Conservation (phyloP, 306 rosid genomes). For the Cucurbita ficifolia region DNA sequence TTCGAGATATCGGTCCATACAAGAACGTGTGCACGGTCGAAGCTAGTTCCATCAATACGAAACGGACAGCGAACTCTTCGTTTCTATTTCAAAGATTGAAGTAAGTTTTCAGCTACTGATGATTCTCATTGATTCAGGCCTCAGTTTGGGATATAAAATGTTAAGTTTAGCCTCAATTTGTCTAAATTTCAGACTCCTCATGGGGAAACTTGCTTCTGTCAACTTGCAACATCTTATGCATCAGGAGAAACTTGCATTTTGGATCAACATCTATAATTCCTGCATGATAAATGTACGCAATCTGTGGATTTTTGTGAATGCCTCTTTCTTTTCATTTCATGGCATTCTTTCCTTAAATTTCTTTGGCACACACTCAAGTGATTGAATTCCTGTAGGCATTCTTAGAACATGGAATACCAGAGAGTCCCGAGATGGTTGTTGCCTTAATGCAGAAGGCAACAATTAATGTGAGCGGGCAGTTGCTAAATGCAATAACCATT, state of each 20-base stretch:
- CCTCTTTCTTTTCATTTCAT: background rate
- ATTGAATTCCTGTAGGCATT: conserved; percentile 42
- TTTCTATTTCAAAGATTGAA: conserved; percentile 57
- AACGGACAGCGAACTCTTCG: conserved; percentile 51
- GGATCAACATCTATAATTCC: conserved; percentile 90
- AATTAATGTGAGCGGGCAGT: conserved; percentile 69
- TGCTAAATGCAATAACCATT: conserved; percentile 64
- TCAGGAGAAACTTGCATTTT: conserved; percentile 93
- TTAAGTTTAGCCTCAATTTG: background rate
- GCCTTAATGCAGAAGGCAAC: conserved; percentile 65
- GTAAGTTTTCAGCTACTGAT: conserved; percentile 26
- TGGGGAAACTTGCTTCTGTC: conserved; percentile 63
- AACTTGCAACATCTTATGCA: conserved; percentile 50
- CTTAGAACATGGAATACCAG: conserved; percentile 69
- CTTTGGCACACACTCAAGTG: background rate
- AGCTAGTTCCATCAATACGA: conserved; percentile 48
- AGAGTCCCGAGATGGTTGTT: conserved; percentile 62
- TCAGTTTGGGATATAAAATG: background rate
- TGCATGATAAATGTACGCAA: conserved; percentile 77
- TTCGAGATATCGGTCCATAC: conserved; percentile 60
- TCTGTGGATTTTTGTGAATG: background rate
- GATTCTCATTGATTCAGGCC: background rate
- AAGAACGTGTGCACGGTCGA: conserved; percentile 32
- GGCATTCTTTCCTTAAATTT: conserved; percentile 1
- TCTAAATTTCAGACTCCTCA: conserved; percentile 45